Evolutionary conservation across 2,329 filamentous ascomycete genomes (phyloP), one percentile per base, ranked within the genome.

Genomic region (Beauveria rudraprayagi): DNA sequence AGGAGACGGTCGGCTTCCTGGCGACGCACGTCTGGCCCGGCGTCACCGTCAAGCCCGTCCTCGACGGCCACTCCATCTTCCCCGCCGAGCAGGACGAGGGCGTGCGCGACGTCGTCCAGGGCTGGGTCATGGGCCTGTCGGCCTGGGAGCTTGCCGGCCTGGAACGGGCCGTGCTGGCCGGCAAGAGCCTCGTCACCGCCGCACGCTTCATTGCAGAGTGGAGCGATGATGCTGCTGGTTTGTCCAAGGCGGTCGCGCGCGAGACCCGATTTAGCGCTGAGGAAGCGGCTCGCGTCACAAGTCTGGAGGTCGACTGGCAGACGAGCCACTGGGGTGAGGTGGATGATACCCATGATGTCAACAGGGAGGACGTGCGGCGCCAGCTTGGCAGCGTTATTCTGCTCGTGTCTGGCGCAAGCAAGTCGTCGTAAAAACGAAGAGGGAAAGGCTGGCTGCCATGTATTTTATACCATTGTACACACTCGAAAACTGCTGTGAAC

Each of bases 301-400:
- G 84, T 68, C 73, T 95, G 47, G 94, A 99, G 78, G 91, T 96
- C 17, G 81, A 85, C 65, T 97, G 91, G 88, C 94, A 99, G 81
- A 95, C 88, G 1, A 78, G 83, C 30, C 87, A 89, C 75, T 97
- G 94, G 93, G 94, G 94, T 9, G 92, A 96, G 78, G 94, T 99
- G 1, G 94, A 99, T 73, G 92, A 99, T 75, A 96, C 92, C 30
- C 94, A 99, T 75, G 94, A 99, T 78, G 94, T 99, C 1, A 89
- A 96, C 69, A 90, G 87, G 73, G 93, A 96, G 74, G 94, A 99
- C 74, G 67, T 97, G 66, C 83, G 85, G 70, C 83, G 93, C 69
- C 94, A 97, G 76, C 77, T 97, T 63, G 94, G 93, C 16, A 95
- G 91, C 71, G 90, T 91, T 11, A 81, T 96, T 17, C 71, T 97